Base-by-base conservation (phyloP, 768 basidiomycete species). In the Mycena alexandri region DNA sequence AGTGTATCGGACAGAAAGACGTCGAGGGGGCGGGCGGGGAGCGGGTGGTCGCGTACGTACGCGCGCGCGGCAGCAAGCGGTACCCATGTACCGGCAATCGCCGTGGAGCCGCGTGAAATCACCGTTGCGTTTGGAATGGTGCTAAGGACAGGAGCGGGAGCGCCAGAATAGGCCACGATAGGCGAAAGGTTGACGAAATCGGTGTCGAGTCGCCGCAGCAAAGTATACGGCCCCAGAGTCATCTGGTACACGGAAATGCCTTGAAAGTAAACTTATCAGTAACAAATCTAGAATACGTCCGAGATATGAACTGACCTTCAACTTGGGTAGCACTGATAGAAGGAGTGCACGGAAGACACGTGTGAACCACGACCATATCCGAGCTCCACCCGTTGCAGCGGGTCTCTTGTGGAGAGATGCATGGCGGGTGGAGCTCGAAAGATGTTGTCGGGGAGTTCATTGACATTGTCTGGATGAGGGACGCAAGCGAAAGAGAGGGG, bases 241-340 rank as follows among this genome's bases (percentile, higher is more conserved):
- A 88, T 90, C 74, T 90, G 90, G 77, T 92, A 93, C 55, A 93
- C 91, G 43, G 90, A 86, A 61, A 93, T 89, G 71, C 89, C 92
- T 93, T 73, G 8, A 19, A 24, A 24, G 14, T 38, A 24, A 36
- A 65, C 65, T 54, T 42, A 62, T 71, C 52, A 43, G 52, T 46
- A 51, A 65, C n/a, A 65, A 53, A 59, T 48, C 51, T 38, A 60
- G 34, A 57, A 65, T 13, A 43, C 24, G 41, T 52, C 22, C 67
- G 48, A 66, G 21, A 50, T 47, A 42, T 24, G n/a, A 58, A 75
- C 86, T 36, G 64, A 90, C 91, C 91, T 85, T 92, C 91, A 61
- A 90, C 79, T 73, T 90, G 87, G 6, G 88, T 91, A 38, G 90
- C 91, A 72, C 81, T 86, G 64, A 93, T 86, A 36, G 87, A 79